Evolutionary conservation across 768 basidiomycete genomes (phyloP), one percentile per base, ranked within the genome.

Genomic region (Ramaria sp.): DNA sequence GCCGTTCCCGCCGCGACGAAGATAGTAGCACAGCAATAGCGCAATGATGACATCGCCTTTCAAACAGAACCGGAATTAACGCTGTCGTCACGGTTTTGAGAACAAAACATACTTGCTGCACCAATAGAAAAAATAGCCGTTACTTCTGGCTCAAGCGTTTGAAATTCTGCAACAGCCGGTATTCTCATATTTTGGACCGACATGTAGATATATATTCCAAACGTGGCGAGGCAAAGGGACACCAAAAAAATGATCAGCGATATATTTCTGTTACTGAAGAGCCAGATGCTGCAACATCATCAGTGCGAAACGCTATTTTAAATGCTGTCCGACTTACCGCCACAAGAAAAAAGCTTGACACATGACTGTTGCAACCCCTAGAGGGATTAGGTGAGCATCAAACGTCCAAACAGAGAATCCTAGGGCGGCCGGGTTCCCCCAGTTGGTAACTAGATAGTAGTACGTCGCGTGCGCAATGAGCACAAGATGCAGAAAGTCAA

Each of bases 21-120:
- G 38, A 33, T 54, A 54, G 17, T 54, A 54, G 30, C 53, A 54
- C 17, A 54, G 12, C 24, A 54, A 42, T 20, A 54, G 13, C 19
- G 53, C 53, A 12, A 54, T 54, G 31, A 54, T 33, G 13, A 54
- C 53, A 33, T 54, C 53, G 11, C 39, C 53, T 54, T 41, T 22
- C 5, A 22, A 42, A 7, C 4, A 43, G 3, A 31, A 6, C 7
- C 5, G 20, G 38, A 11, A 30, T 38, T 54, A 30, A 22, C 10
- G n/a, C 39, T n/a, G 42, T 30, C 37, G 20, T 20, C 13, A 10
- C 3, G 6, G 17, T 10, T 13, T 17, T 17, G 38, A 17, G 41
- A 20, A 33, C 15, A 33, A 20, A 6, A 39, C 53, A 7, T 43
- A 54, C 53, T 54, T 43, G 33, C 53, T 24, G 53, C 53, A 22